phyloP scores from a whole-genome alignment of 257 asterid genomes.

The Capsicum pubescens region DNA sequence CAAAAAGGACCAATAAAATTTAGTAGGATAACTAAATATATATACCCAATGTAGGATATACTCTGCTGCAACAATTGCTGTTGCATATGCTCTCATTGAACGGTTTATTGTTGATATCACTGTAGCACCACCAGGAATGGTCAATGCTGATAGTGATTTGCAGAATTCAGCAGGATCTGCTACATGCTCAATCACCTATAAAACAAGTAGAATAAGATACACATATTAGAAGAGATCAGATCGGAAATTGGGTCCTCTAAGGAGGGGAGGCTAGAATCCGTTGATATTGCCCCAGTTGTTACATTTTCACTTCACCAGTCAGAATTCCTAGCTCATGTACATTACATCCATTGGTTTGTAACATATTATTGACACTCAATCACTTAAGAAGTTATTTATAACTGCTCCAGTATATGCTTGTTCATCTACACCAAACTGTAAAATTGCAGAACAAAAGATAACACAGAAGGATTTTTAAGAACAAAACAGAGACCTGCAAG shows the following conservation, averaged over 20 bases:
- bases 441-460: background rate
- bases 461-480: background rate
- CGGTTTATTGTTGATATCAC: conserved; percentile 89
- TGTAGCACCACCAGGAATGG: conserved; percentile 70
- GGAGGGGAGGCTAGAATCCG: background rate
- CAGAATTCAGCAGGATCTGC: conserved; percentile 89
- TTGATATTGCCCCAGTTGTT: background rate
- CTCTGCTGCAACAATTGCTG: conserved; percentile 80
- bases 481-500: too few species aligned
- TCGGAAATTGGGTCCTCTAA: background rate
- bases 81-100: conserved; percentile 93
- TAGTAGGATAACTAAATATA: conserved; percentile 15
- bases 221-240: background rate
- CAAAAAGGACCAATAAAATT: conserved; percentile 1
- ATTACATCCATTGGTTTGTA: background rate
- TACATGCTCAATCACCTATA: conserved; percentile 95
- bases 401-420: background rate
- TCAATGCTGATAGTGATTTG: conserved; percentile 84
- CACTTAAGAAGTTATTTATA: background rate
- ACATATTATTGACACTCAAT: background rate
- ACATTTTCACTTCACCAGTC: conserved; percentile 13
- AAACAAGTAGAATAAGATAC: conserved; percentile 22
- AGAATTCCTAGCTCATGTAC: conserved; percentile 3
- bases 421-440: background rate
- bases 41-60: conserved; percentile 83